Base-by-base conservation (phyloP, 306 rosid species). In the Rubus idaeus region DNA sequence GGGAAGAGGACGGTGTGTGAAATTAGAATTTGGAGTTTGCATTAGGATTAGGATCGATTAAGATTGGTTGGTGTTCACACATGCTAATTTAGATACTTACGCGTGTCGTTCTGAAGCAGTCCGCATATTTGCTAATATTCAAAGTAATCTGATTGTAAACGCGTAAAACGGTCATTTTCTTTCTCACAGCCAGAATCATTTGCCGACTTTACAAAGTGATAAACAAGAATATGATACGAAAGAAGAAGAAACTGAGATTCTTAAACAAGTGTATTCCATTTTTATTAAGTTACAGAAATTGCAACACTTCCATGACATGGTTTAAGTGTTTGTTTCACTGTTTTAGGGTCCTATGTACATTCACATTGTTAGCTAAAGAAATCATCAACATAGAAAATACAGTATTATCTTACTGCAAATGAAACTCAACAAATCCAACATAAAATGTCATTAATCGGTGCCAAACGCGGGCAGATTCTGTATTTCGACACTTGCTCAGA, bases 1-100 rank as follows among this genome's bases (percentile, higher is more conserved):
- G 74, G 55, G 51, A 49, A 75, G 74, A 63, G 9, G 26, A 62
- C 68, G 14, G 44, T 26, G 60, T 57, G 26, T 42, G 76, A 55
- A 52, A 17, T 18, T 35, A 12, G 44, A 16, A 35, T 35, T 60
- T 4, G 23, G 70, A 65, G 39, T 8, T 30, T 61, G 42, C 12
- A 20, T 57, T 20, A 26, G 18, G 37, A n/a, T 20, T 56, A 56
- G 62, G 13, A 35, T 13, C 42, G 68, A 35, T 37, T 5, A 35
- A 35, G 20, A 16, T 16, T 63, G 45, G 17, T 63, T 6, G 44
- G 44, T 35, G 68, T 63, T 12, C 68, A 37, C 68, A 37, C 44
- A 16, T 11, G 6, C 49, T 11, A 45, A 45, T 45, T 8, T 63
- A 9, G 0, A 5, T 4, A 23, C 11, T 30, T 10, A 8, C 41